Base-by-base conservation (phyloP, 768 basidiomycete species). In the Stropharia rugosoannulata region DNA sequence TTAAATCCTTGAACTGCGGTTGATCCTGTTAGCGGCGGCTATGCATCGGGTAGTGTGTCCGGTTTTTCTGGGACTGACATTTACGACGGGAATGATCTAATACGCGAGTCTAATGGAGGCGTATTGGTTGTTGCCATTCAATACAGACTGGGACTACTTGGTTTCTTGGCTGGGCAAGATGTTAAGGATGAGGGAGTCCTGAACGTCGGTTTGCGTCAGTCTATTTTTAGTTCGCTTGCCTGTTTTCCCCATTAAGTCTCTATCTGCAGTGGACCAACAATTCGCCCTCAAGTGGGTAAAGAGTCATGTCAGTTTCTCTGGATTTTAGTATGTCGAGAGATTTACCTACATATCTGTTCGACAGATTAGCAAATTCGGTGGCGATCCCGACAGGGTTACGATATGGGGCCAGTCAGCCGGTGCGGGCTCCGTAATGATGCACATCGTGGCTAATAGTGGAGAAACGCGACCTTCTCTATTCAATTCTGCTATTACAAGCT, bases 361-460 rank as follows among this genome's bases (percentile, higher is more conserved):
- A 9, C 4, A 78, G 75, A 74, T 77, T 39, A 52, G 47, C 13
- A 67, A 70, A 54, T 79, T 78, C 50, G 74, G 75, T 1, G 78
- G 78, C 1, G 73, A 78, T 55, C 75, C 74, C 2, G 10, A 41
- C 0, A 62, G 62, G 55, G 76, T 78, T 19, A 69, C 75, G 2
- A 74, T 80, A 9, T 78, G 75, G 76, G 78, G 76, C 2, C 63
- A 76, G 61, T 77, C 75, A 7, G 73, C 75, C 32, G 77, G 76
- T 52, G 80, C 74, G 36, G 80, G 79, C 3, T 81, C 80, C 2
- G 79, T 81, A 7, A 32, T 81, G 5, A 79, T 81, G 49, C 80
- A 82, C 27, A 39, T 80, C 1, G 62, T 81, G 27, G 80, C 80
- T 10, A 68, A 80, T 37, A 70, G 69, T n/a, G 80, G 80, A 22